phyloP scores from a whole-genome alignment of 2,329 filamentous ascomycete genomes.

The Colletotrichum zoysiae region DNA sequence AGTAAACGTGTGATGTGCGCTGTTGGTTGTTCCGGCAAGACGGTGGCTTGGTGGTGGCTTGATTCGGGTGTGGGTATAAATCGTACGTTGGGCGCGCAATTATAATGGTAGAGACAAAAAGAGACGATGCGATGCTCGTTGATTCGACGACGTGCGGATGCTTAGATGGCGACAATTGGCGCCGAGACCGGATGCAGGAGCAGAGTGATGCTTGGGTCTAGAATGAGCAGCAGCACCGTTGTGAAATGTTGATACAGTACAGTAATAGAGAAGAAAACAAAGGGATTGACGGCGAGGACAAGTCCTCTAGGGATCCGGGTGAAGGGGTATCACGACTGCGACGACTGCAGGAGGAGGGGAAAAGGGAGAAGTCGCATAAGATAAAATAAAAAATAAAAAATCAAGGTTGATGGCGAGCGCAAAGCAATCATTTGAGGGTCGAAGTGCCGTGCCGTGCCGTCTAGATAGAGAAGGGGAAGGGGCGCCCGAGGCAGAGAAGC shows the following conservation, averaged over 20 bases:
- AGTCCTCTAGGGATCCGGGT: constrained; percentile 31
- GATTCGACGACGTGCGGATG: constrained; percentile 21
- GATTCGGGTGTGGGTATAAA: constrained; percentile 34
- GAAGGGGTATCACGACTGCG: constrained; percentile 28
- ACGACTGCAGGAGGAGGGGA: neutral
- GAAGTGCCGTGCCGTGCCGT: neutral
- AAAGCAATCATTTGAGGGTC: constrained; percentile 32
- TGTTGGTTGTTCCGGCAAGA: neutral
- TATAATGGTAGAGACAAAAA: constrained; percentile 32
- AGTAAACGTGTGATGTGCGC: neutral
- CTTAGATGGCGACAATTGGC: constrained; percentile 1
- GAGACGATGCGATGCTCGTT: constrained; percentile 28
- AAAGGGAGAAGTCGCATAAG: constrained; percentile 4
- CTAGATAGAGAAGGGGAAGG: neutral
- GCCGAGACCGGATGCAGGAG: constrained; percentile 1
- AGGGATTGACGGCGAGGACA: constrained; percentile 28
- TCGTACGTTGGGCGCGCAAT: constrained; percentile 11
- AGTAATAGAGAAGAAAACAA: constrained; percentile 27
- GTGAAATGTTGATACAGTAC: constrained; percentile 35
- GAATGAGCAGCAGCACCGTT: constrained; percentile 7
- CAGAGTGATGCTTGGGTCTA: constrained; percentile 1
- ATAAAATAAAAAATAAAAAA: neutral
- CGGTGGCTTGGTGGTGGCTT: constrained; percentile 23
- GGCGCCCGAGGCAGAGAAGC: constrained; percentile 1
- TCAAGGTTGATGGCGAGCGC: constrained; percentile 7